Evolutionary conservation across 805 yeast species (phyloP).

Genomic region (Kluyveromyces wickerhamii): DNA sequence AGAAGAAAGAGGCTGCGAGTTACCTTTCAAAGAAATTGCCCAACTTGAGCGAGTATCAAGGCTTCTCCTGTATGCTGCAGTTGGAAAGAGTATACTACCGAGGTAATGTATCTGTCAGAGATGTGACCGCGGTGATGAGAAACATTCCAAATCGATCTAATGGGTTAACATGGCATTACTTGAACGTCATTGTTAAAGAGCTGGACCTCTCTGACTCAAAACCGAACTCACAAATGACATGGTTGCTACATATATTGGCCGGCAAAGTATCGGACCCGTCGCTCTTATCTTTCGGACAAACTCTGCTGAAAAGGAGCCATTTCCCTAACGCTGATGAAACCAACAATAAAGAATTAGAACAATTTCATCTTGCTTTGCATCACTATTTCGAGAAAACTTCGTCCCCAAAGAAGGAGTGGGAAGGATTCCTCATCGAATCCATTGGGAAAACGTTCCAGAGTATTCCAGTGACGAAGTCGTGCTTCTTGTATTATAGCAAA

Average conservation of each 20-base stretch:
- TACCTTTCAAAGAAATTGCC: background rate
- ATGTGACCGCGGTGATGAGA: background rate
- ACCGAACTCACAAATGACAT: background rate
- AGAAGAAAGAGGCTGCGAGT: background rate
- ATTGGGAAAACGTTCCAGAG: constrained; percentile 42
- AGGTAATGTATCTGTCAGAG: background rate
- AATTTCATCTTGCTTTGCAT: constrained; percentile 25
- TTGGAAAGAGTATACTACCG: constrained; percentile 2
- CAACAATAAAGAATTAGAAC: constrained; percentile 26
- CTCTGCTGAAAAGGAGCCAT: constrained; percentile 19
- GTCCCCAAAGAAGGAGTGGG: constrained; percentile 17
- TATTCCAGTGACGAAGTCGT: constrained; percentile 28
- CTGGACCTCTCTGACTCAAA: constrained; percentile 1
- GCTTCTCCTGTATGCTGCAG: background rate
- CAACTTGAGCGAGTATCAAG: background rate
- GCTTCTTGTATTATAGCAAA: constrained; percentile 29
- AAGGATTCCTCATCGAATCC: constrained; percentile 26
- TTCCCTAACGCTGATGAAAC: constrained; percentile 41
- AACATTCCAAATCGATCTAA: constrained; percentile 17
- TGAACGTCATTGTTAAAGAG: constrained; percentile 16
- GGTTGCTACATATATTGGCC: background rate
- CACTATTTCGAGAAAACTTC: constrained; percentile 16
- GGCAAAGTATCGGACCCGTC: constrained; percentile 11
- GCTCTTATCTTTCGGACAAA: constrained; percentile 12
- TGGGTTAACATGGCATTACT: constrained; percentile 20